Base-by-base conservation (phyloP, 139 green algal species). In the Auxenochlorella pyrenoidosa region DNA sequence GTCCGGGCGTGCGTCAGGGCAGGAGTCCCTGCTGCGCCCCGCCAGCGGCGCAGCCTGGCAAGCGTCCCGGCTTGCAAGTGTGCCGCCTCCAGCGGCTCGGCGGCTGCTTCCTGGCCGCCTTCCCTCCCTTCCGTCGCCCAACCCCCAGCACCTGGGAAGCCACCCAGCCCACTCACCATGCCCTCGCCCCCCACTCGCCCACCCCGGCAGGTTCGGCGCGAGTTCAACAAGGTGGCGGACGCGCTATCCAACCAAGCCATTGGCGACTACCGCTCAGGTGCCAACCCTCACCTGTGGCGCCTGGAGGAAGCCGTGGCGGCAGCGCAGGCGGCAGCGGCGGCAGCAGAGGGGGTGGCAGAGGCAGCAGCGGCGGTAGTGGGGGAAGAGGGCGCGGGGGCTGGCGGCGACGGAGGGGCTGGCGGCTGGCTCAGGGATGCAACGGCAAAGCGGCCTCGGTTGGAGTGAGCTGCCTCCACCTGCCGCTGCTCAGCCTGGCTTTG, bases 231-330 rank as follows among this genome's bases (percentile, higher is more conserved):
- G 41, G 44, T 79, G 15, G 92, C 92, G 32, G 92, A 95, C 82
- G 89, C 59, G 40, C 82, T 94, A 18, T 90, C 89, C 60, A 95
- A 95, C 38, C 78, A 86, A 47, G 92, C 89, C 2, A 87, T 95
- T n/a, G 85, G 89, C 22, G 85, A 91, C 26, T 89, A 82, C 83
- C 40, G 58, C 1, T 84, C 63, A 1, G 84, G 85, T 4, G 70
- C 6, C 5, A 80, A 63, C 58, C 32, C 5, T n/a, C 47, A 75
- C 16, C 21, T 86, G 3, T 90, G 84, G 84, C 58, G 26, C 44
- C 81, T 90, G 32, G 85, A 65, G 1, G 60, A 41, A 30, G 65
- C 41, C 4, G 73, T 58, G 38, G 85, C 84, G 3, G 73, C 38
- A 1, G 63, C 60, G 30, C 47, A 47, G 70, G 83, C 77, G 28